Evolutionary conservation across 768 basidiomycete species (phyloP), one percentile per base, ranked within the genome.

Genomic region (Psilocybe tampanensis): DNA sequence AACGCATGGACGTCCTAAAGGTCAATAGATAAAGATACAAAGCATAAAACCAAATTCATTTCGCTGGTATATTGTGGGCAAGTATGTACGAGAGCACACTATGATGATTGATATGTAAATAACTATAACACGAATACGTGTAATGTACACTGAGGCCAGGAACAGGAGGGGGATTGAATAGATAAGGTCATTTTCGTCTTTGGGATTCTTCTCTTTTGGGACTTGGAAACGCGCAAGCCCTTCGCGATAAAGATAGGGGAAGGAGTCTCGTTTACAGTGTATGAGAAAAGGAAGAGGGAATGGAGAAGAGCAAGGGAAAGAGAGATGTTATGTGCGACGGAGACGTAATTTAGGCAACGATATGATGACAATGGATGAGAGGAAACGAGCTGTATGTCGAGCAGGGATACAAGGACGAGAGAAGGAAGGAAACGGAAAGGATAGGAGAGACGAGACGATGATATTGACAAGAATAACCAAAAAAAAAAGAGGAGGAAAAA

Each of bases 191-290:
- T 32, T 48, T 48, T 48, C 26, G 29, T 48, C 47, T 29, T 48
- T 44, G 43, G 43, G 18, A 56, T 67, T 64, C 55, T 67, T 65
- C 60, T 69, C 63, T 67, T 68, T 63, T 59, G 68, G 66, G 72
- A 67, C 63, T 68, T 67, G 58, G 66, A 60, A 67, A 58, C 70
- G 73, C 75, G 75, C 75, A 67, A 74, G 71, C 68, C 73, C 72
- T 76, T 76, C 74, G 73, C 75, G 70, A 53, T 59, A 64, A 26
- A 54, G 44, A 55, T 55, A 55, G 36, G 36, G 36, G 12, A 13
- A 54, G 57, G 43, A 56, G 54, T 51, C 51, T 54, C 44, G 62
- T 55, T 55, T 58, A 65, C 60, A 61, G 44, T 44, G 55, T 47
- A 54, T 29, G 54, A 49, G 36, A 44, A 41, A 34, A 22, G 41